Base-by-base conservation (phyloP, 768 basidiomycete genomes). In the Stropharia rugosoannulata region DNA sequence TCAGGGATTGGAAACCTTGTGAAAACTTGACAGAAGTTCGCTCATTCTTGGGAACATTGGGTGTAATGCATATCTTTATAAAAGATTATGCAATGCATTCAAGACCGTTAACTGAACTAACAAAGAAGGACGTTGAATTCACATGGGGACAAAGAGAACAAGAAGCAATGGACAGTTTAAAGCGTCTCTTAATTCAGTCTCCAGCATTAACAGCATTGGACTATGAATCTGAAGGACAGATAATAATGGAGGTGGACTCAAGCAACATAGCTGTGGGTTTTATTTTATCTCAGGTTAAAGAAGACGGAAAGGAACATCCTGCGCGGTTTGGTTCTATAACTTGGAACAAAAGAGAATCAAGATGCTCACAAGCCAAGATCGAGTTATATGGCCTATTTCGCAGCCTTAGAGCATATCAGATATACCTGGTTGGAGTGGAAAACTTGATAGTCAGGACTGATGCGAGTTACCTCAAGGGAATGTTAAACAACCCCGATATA, bases 391-490 rank as follows among this genome's bases (percentile, higher is more conserved):
- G 70, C 0, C 56, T 73, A 1, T 72, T 66, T 44, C 50, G 57
- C 0, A 62, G 62, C 0, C 62, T 74, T 1, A 54, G 57, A 1
- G 61, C 64, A 0, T 38, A 56, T 10, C 19, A 59, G 0, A 41
- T 71, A 0, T 68, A 61, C 38, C 50, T 73, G 1, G 59, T 73
- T 27, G 63, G 73, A 0, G 57, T 71, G 0, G 43, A 48, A 2
- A 61, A 63, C 13, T 58, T 68, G 2, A 46, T 57, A 1, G 60
- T 70, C 4, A 70, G 73, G 37, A 64, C 70, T 0, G 68, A 72
- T 48, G 70, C 70, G 12, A 64, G 64, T 29, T 77, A 72, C 35
- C 64, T 73, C 38, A 65, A 66, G 42, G 68, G 69, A 6, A 73
- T 73, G 71, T 27, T 69, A 19, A 68, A 66, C 18, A 62, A 70